Conservation (phyloP, 306 rosid species). For the Gastrolobium bilobum region DNA sequence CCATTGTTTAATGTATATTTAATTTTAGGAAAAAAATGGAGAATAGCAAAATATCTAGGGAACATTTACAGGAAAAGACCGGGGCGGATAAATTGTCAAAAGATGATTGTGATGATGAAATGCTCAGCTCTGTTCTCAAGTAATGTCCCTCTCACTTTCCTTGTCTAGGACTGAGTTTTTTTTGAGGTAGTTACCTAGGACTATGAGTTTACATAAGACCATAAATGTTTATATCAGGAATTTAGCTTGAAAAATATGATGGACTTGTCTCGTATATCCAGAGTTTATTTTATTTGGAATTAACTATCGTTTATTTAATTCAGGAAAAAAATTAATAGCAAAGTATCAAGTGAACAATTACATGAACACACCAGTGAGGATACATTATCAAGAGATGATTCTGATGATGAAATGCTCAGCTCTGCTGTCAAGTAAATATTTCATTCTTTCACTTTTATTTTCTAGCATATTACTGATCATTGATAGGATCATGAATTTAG, state of each 20-base stretch:
- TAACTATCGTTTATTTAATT: constrained; percentile 37
- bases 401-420: constrained; percentile 62
- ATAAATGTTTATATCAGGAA: not conserved
- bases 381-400: constrained; percentile 48
- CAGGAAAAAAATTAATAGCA: constrained; percentile 55
- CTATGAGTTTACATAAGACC: not conserved
- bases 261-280: constrained; percentile 10
- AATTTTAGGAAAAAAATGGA: constrained; percentile 57
- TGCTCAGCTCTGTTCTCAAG: constrained; percentile 66
- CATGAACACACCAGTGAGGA: constrained; percentile 42
- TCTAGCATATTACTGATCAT: constrained; percentile 16
- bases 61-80: constrained; percentile 48
- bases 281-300: constrained; percentile 7
- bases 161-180: constrained; percentile 7
- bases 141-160: constrained; percentile 45
- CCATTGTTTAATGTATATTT: constrained; percentile 25
- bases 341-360: constrained; percentile 44
- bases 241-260: constrained; percentile 23
- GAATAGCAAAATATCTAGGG: constrained; percentile 34
- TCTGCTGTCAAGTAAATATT: constrained; percentile 63
- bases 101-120: constrained; percentile 65
- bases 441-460: constrained; percentile 35
- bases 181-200: not conserved
- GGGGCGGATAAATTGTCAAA: constrained; percentile 39
- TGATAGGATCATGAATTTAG: constrained; percentile 33